Evolutionary conservation across 495 filamentous ascomycete species (phyloP).

Genomic region (Stereocaulon alpinum): DNA sequence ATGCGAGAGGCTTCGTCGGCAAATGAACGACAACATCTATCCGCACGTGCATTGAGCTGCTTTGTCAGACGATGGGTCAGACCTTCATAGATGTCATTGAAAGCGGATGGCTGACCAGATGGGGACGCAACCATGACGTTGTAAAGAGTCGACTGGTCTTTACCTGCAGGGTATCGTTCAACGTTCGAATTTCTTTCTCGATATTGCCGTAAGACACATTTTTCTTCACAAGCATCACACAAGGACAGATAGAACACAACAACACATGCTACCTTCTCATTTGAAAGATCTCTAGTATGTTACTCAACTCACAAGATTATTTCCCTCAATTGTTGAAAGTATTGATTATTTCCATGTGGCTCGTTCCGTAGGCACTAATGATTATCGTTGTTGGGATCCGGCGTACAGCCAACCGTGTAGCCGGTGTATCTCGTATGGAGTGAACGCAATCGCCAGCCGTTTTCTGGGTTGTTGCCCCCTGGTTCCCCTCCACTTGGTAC

Average conservation of each 20-base stretch:
- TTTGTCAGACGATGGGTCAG: neutral
- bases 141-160: too few species aligned
- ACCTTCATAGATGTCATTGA: neutral
- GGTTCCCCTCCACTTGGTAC: neutral
- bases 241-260: neutral
- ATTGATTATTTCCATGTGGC: neutral
- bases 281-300: neutral
- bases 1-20: neutral
- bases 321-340: neutral
- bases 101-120: neutral
- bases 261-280: neutral
- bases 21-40: neutral
- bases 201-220: neutral
- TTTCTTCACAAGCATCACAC: neutral
- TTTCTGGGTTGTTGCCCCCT: neutral
- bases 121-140: neutral
- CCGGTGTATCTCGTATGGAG: constrained; percentile 4
- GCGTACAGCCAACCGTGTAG: neutral
- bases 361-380: neutral
- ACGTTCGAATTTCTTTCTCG: neutral
- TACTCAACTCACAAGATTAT: neutral
- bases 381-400: neutral
- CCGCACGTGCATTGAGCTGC: neutral
- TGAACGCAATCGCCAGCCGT: constrained; percentile 5
- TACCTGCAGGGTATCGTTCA: too few species aligned